A percentile compares a stretch with the other conserved stretches of the same genome.
These are phyloP conservation scores for Crepidotus variabilis DNA, from an alignment of 768 basidiomycete species.

Conservation along the genomic window DNA sequence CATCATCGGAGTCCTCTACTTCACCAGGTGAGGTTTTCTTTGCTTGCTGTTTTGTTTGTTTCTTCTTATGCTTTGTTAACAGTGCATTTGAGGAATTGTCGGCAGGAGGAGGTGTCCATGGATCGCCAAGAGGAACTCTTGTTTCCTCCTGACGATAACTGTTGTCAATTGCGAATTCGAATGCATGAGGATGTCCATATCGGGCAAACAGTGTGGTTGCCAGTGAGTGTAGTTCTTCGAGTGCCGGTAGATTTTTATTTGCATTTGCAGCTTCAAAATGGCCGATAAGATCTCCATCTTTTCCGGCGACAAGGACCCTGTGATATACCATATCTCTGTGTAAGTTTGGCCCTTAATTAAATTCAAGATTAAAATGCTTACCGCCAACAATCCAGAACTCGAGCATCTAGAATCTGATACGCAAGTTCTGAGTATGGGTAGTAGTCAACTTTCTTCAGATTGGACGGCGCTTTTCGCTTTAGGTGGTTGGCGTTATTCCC, in stretches of 20 bases:
- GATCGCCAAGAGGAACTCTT: not conserved
- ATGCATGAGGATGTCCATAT: constrained; percentile 1
- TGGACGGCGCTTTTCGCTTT: constrained; percentile 17
- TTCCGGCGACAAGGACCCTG: not conserved
- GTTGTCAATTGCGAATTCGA: not conserved
- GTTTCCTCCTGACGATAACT: not conserved
- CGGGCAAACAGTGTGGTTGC: not conserved
- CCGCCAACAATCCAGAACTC: constrained; percentile 28
- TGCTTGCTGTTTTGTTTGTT: not conserved
- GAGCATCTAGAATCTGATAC: constrained; percentile 21
- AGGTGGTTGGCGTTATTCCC: constrained; percentile 24
- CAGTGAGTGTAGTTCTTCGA: not conserved
- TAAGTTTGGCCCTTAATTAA: not conserved
- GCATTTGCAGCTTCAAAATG: not conserved
- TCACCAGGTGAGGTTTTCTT: not conserved
- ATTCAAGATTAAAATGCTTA: constrained; percentile 4
- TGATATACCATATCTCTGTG: no score
- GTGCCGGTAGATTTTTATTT: not conserved
- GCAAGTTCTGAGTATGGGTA: constrained; percentile 19
- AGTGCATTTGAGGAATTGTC: not conserved
- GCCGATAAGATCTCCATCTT: not conserved
- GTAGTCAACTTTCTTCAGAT: constrained; percentile 28
- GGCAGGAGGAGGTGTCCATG: not conserved
- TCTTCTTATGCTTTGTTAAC: not conserved
- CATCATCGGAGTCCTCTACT: not conserved